Percentiles rank a stretch among this genome's conserved stretches.
Evolutionary conservation across 208 protist genomes (phyloP).

Genomic region (Histomonas meleagridis): DNA sequence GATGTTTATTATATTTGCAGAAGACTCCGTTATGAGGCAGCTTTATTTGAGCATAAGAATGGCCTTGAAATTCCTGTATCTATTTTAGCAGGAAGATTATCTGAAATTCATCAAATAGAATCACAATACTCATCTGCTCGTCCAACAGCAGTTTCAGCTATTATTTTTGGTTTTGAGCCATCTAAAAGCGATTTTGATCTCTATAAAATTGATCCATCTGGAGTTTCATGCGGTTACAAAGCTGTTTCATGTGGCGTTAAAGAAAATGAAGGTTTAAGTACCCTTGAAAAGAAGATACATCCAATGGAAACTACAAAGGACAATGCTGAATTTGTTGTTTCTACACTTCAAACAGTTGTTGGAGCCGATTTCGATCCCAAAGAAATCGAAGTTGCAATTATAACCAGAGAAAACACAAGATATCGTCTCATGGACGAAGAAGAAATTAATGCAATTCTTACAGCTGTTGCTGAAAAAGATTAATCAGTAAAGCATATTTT

Average conservation of each 20-base stretch:
- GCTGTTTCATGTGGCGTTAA: constrained; percentile 20
- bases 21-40: constrained; percentile 72
- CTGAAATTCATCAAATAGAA: constrained; percentile 83
- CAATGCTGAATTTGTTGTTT: background rate
- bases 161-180: background rate
- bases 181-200: background rate
- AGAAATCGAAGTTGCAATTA: background rate
- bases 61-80: constrained; percentile 80
- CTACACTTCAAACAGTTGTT: background rate
- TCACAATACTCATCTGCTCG: constrained; percentile 72
- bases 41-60: constrained; percentile 79
- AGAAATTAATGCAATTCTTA: background rate
- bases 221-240: background rate
- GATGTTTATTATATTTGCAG: constrained; percentile 39
- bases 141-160: constrained; percentile 28
- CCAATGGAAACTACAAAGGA: background rate
- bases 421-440: background rate
- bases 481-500: no score
- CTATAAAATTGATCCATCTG: constrained; percentile 11
- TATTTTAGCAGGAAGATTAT: constrained; percentile 80
- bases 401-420: background rate
- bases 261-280: background rate
- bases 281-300: constrained; percentile 15
- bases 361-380: background rate
- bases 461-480: constrained; percentile 35